Evolutionary conservation across 306 rosid genomes (phyloP), one percentile per base, ranked within the genome.

Genomic region (Dryas alaskensis): DNA sequence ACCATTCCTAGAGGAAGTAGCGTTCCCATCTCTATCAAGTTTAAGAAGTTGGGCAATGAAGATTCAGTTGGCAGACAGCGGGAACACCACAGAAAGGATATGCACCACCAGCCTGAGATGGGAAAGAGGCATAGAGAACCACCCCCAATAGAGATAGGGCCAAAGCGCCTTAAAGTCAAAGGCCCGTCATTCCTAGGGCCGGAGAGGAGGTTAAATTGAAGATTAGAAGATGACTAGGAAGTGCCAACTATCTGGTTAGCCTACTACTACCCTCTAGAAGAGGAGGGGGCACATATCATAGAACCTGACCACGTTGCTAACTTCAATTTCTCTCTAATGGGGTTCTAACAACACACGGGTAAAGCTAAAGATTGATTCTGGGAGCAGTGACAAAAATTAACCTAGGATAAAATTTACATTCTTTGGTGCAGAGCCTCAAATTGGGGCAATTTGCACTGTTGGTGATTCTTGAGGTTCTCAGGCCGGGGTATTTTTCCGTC

Each of bases 401-500:
- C 89, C 90, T 55, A 76, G 80, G 85, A 63, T 77, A 80, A 75
- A 78, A 84, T 86, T 86, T 77, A 87, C 83, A 91, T 94, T 94
- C 90, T 93, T 89, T 85, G 89, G 89, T 91, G 96, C 92, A 82
- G 92, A 27, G 86, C 96, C 96, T 85, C 78, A 78, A 81, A 89
- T 84, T 94, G 77, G 89, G 90, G 97, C 81, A 78, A 27, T 78
- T 64, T 81, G 92, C 89, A 84, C 79, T 47, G 82, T 85, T 76
- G 92, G 86, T 85, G 88, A 78, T 84, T 88, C 87, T 81, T 86
- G 76, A 80, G 91, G 91, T 84, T 88, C 89, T 84, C 77, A 19
- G 83, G 86, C 91, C 82, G 76, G 80, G 93, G 95, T 66, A 76
- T 88, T 91, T 91, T 88, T 88, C 86, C 76, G 70, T 83, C 92